Conservation (phyloP, 1,284 basidiomycete genomes). For the Kalmanozyma brasiliensis region DNA sequence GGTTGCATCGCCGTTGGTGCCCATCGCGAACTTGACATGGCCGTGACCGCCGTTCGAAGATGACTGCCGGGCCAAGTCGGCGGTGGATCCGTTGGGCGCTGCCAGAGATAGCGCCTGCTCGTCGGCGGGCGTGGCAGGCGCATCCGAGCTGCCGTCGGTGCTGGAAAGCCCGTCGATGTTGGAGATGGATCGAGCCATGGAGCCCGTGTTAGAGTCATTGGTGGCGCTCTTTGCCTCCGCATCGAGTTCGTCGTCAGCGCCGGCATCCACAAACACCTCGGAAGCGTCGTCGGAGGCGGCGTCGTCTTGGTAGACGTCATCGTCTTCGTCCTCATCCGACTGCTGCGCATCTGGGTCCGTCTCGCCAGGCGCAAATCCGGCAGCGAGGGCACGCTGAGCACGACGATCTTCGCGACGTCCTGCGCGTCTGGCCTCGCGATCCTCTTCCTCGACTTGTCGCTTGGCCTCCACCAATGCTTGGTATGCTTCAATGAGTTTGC, state of each 20-base stretch:
- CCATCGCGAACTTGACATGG: constrained; percentile 34
- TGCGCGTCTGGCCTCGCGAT: constrained; percentile 35
- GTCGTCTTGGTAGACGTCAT: constrained; percentile 10
- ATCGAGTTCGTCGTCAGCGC: constrained; percentile 15
- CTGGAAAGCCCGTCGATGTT: constrained; percentile 37
- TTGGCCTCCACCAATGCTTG: constrained; percentile 34
- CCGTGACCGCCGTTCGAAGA: constrained; percentile 23
- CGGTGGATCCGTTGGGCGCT: constrained; percentile 4
- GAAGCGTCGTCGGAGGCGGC: constrained; percentile 25
- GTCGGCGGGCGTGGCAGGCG: constrained; percentile 43
- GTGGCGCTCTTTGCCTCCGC: constrained; percentile 25
- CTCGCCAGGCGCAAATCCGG: constrained; percentile 34
- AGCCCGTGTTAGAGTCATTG: constrained; percentile 23
- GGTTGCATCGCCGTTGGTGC: constrained; percentile 20
- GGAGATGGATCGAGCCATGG: constrained; percentile 30
- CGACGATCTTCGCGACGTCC: constrained; percentile 35
- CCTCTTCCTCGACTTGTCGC: constrained; percentile 49
- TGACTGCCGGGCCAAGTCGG: constrained; percentile 13
- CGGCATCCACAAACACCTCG: constrained; percentile 44
- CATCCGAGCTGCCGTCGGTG: constrained; percentile 46
- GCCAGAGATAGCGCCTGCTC: constrained; percentile 24
- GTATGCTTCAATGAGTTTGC: constrained; percentile 33
- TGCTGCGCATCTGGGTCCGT: constrained; percentile 26
- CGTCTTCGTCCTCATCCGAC: constrained; percentile 27
- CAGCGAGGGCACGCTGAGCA: constrained; percentile 25